Evolutionary conservation across 495 filamentous ascomycete species (phyloP).

Genomic region (Elasticomyces elasticus): DNA sequence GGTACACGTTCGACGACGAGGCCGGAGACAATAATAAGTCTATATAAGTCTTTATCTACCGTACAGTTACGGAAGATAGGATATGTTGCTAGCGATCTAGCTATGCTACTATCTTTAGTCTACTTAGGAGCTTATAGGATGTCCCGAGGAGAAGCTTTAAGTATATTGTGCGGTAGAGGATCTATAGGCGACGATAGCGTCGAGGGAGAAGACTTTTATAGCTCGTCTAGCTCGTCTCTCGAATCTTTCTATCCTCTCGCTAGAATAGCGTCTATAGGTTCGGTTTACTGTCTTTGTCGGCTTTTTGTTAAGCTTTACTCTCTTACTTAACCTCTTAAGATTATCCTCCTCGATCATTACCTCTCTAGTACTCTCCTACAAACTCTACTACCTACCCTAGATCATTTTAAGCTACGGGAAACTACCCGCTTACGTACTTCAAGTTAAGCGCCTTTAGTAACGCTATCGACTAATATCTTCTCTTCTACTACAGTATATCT

Average conservation of each 20-base stretch:
- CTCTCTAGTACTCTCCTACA: slow-evolving; percentile 28
- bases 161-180: not conserved
- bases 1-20: slow-evolving; percentile 57
- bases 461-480: too few relatives aligned
- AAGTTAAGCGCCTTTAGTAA: too few relatives aligned
- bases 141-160: not conserved
- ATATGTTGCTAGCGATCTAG: not conserved
- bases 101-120: not conserved
- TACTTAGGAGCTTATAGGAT: not conserved
- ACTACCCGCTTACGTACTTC: too few relatives aligned
- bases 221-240: slow-evolving; percentile 18
- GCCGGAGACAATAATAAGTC: too few relatives aligned
- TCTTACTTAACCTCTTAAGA: slow-evolving; percentile 20
- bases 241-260: slow-evolving; percentile 12
- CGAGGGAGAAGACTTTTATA: slow-evolving; percentile 16
- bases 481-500: too few relatives aligned
- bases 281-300: slow-evolving; percentile 7
- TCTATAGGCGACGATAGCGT: slow-evolving; percentile 14
- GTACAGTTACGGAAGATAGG: slow-evolving; percentile 53
- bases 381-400: slow-evolving; percentile 38
- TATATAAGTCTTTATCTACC: too few relatives aligned
- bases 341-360: slow-evolving; percentile 27
- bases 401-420: too few relatives aligned
- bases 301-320: slow-evolving; percentile 31
- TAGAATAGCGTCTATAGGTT: slow-evolving; percentile 13